Evolutionary conservation across 345 rosid genomes (phyloP), one percentile per base, ranked within the genome.

Genomic region (Geranium rotundifolium): DNA sequence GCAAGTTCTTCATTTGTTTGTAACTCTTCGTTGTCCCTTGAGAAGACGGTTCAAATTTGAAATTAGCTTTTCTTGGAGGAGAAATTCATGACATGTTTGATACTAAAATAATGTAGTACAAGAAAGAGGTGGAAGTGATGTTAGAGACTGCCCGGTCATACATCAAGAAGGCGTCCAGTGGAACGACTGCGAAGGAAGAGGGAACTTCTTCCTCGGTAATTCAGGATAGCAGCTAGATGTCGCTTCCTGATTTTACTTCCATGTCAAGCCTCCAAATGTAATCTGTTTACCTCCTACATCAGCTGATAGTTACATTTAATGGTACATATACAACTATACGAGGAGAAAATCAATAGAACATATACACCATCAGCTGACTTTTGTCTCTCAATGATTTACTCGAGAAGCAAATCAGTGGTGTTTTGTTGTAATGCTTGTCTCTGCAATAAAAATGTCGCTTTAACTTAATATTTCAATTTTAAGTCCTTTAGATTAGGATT

Each of bases 121-220:
- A 92, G 87, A 92, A 85, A 84, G 95, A 84, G 77, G 77, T 87
- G 65, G 98, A 78, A 34, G 15, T 81, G 77, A 82, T 90, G 91
- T 65, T 84, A 54, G 88, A 82, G 60, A 77, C 72, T 17, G 88
- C 90, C 8, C 71, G 73, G 18, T 62, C 75, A 5, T 70, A 49
- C 63, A 63, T 82, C 59, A 75, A 76, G 10, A 65, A 29, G 60
- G 20, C 59, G 19, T 49, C 82, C 2, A 15, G 57, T 13, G 58
- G 56, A 0, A 76, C 70, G 30, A 39, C 55, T 0, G 65, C 3
- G 3, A 3, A 9, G 16, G 16, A 62, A 17, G 68, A 71, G 57
- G 34, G 64, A 0, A 60, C 41, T 34, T 18, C 67, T 4, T 39
- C 75, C 16, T 2, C 82, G 23, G 34, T 19, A 52, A 65, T 63